Conservation (phyloP, 257 asterid genomes). For the Echites panduratus region DNA sequence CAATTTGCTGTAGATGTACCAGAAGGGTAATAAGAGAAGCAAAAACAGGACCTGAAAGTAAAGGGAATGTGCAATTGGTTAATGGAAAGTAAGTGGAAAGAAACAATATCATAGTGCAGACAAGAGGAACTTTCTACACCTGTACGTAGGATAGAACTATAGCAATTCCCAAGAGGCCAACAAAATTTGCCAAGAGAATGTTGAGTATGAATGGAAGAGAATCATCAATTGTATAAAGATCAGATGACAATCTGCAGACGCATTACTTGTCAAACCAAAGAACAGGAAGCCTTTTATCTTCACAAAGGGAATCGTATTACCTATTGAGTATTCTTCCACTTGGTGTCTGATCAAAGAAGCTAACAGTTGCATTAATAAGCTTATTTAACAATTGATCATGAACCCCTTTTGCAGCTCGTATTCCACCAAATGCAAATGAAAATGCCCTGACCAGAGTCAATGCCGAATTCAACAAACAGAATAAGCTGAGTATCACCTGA, state of each 20-base stretch:
- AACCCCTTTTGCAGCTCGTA: conserved; percentile 73
- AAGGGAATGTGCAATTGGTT: background rate
- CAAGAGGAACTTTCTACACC: conserved; percentile 31
- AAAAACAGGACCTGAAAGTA: conserved; percentile 61
- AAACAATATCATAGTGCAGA: conserved; percentile 1
- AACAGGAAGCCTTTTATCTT: conserved; percentile 4
- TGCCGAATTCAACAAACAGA: conserved; percentile 68
- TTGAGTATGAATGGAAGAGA: conserved; percentile 97
- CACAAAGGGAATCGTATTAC: conserved; percentile 33
- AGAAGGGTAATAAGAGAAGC: conserved; percentile 73
- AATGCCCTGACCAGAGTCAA: conserved; percentile 85
- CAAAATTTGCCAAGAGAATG: conserved; percentile 87
- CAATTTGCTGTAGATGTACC: conserved; percentile 73
- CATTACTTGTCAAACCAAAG: conserved; percentile 10
- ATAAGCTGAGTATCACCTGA: conserved; percentile 66
- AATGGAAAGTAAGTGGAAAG: conserved; percentile 1
- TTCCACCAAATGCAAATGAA: conserved; percentile 89
- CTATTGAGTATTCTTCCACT: conserved; percentile 92
- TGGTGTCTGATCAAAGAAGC: conserved; percentile 88
- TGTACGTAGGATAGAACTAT: conserved; percentile 74
- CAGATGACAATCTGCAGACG: conserved; percentile 75
- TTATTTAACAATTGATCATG: conserved; percentile 55
- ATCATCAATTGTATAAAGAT: conserved; percentile 92
- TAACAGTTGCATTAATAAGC: conserved; percentile 63
- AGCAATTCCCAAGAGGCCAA: conserved; percentile 81